A percentile compares a stretch with the other conserved stretches of the same genome.
Evolutionary conservation across 257 asterid species (phyloP).

Genomic region (Gynochthodes officinalis): DNA sequence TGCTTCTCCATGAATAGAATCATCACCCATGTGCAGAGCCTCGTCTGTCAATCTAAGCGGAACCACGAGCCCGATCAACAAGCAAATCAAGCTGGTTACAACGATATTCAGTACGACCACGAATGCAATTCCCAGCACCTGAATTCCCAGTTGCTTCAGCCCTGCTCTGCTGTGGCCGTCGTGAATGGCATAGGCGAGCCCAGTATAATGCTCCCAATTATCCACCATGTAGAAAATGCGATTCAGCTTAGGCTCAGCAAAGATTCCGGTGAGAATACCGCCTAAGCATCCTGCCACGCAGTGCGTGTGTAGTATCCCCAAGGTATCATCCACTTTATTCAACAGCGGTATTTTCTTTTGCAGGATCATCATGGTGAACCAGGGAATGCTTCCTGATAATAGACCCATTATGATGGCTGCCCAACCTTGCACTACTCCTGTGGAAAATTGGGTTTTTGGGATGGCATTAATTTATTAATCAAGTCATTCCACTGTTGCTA

Average conservation of each 20-base stretch:
- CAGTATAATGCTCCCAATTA: constrained; percentile 38
- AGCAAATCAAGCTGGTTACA: constrained; percentile 53
- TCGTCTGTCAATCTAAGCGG: constrained; percentile 57
- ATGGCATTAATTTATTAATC: no score
- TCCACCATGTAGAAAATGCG: constrained; percentile 36
- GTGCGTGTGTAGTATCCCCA: constrained; percentile 86
- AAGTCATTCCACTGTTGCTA: no score
- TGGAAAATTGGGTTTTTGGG: no score
- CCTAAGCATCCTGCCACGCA: constrained; percentile 77
- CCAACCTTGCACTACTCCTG: constrained; percentile 89
- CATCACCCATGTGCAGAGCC: constrained; percentile 53
- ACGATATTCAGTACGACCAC: constrained; percentile 38
- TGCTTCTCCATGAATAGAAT: constrained; percentile 66
- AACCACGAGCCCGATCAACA: constrained; percentile 40
- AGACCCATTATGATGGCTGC: constrained; percentile 79
- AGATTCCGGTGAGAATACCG: constrained; percentile 61
- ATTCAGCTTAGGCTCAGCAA: constrained; percentile 55
- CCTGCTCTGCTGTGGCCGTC: constrained; percentile 39
- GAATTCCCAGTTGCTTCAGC: constrained; percentile 53
- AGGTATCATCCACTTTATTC: constrained; percentile 62
- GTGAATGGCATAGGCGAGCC: constrained; percentile 55
- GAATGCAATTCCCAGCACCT: constrained; percentile 50
- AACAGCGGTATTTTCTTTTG: constrained; percentile 57
- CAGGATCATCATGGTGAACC: constrained; percentile 82
- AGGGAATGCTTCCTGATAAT: constrained; percentile 70